Evolutionary conservation across 1,284 basidiomycete genomes (phyloP).

Genomic region (Bondarzewia mesenterica): DNA sequence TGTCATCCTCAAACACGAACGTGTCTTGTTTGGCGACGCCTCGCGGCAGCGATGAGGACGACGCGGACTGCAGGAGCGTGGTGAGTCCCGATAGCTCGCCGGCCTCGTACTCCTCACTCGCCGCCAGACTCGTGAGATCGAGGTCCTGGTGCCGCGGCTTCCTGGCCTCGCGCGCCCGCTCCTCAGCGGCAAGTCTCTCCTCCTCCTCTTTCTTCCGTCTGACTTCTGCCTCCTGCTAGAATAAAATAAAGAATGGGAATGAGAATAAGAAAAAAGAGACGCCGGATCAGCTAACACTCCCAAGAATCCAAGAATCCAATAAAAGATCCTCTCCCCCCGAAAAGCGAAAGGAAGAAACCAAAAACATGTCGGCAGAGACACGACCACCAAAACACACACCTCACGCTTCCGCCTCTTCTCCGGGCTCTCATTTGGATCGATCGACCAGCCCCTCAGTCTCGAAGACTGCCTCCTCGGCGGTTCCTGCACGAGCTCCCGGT

Average conservation of each 20-base stretch:
- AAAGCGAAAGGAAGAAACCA: background rate
- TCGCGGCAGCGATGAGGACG: constrained; percentile 27
- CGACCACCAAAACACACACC: constrained; percentile 27
- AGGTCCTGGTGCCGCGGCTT: constrained; percentile 61
- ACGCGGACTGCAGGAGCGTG: constrained; percentile 31
- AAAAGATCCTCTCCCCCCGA: too few relatives aligned
- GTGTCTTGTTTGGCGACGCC: constrained; percentile 39
- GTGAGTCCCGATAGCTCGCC: constrained; percentile 39
- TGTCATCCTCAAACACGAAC: constrained; percentile 36
- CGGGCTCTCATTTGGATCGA: constrained; percentile 57
- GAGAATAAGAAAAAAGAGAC: too few relatives aligned
- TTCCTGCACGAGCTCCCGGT: constrained; percentile 23
- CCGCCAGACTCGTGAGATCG: constrained; percentile 41
- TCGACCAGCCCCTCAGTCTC: constrained; percentile 35
- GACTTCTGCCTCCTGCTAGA: constrained; percentile 40
- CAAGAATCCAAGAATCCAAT: too few relatives aligned
- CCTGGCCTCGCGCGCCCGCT: constrained; percentile 51
- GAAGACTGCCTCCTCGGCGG: constrained; percentile 58
- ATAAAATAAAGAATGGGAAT: too few relatives aligned
- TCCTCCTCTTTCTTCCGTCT: constrained; percentile 45
- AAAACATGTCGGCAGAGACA: background rate
- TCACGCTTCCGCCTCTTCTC: constrained; percentile 54
- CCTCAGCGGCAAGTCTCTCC: constrained; percentile 49
- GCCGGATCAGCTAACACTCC: constrained; percentile 10
- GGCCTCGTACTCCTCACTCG: constrained; percentile 34